These are phyloP conservation scores for Saussurea involucrata DNA, from an alignment of 129 eudicot species.

Conservation along the genomic window DNA sequence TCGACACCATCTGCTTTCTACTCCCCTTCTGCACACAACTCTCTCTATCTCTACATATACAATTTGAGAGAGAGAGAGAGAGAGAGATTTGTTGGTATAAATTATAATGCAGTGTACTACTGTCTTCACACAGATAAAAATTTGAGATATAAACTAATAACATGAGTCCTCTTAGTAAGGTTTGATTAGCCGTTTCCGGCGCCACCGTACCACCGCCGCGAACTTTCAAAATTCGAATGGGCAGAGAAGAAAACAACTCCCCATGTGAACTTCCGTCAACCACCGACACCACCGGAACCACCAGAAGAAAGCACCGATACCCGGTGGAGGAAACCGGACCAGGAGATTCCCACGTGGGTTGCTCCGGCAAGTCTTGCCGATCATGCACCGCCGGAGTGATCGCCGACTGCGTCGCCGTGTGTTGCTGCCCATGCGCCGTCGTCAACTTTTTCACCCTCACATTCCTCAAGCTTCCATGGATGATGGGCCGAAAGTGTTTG, in stretches of 20 bases:
- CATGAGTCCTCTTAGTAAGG: slow-evolving; percentile 16
- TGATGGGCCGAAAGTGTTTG: slow-evolving; percentile 54
- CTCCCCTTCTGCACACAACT: slow-evolving; percentile 9
- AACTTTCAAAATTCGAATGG: neutral
- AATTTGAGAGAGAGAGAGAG: neutral
- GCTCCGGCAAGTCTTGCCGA: slow-evolving; percentile 72
- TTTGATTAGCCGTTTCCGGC: neutral
- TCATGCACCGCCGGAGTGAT: slow-evolving; percentile 71
- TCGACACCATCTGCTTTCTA: slow-evolving; percentile 9
- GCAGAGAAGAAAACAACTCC: slow-evolving; percentile 39
- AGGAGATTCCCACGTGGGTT: slow-evolving; percentile 31
- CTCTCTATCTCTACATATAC: neutral
- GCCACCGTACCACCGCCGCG: neutral
- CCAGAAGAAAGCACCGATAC: slow-evolving; percentile 19
- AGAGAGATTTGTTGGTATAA: neutral
- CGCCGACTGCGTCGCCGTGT: slow-evolving; percentile 76
- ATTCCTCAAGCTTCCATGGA: slow-evolving; percentile 60
- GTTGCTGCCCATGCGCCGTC: slow-evolving; percentile 79
- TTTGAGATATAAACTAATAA: slow-evolving; percentile 9
- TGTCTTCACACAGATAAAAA: neutral
- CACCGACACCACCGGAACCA: slow-evolving; percentile 19
- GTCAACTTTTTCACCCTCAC: slow-evolving; percentile 56
- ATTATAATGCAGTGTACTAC: slow-evolving; percentile 21
- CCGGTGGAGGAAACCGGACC: slow-evolving; percentile 26
- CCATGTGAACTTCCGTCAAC: slow-evolving; percentile 29